Percentiles rank a stretch among this genome's conserved stretches.
Conservation (phyloP, 78 protist species). For the Monosiga brevicollis region DNA sequence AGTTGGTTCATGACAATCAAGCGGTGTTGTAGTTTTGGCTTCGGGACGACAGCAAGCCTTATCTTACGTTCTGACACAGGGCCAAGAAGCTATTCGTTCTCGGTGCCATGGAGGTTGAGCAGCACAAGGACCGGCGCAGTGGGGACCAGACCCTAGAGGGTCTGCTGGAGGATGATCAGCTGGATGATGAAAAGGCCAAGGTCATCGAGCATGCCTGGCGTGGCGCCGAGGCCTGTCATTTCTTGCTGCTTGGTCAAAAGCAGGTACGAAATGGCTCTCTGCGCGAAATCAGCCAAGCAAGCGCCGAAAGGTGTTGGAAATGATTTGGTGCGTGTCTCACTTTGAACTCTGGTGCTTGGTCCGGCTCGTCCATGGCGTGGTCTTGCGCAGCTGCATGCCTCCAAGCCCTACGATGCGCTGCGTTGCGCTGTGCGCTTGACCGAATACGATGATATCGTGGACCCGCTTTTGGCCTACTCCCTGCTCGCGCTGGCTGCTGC, state of each 20-base stretch:
- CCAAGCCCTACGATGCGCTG: slow-evolving; percentile 5
- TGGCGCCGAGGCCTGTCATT: slow-evolving; percentile 70
- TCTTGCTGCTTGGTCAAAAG: slow-evolving; percentile 35
- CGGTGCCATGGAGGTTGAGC: slow-evolving; percentile 65
- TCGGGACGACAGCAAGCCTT: too few relatives aligned
- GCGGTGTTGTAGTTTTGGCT: too few relatives aligned
- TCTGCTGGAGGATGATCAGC: slow-evolving; percentile 1
- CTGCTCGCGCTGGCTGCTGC: slow-evolving; percentile 58
- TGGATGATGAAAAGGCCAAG: not conserved
- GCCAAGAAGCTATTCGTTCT: slow-evolving; percentile 60
- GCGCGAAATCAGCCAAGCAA: too few relatives aligned
- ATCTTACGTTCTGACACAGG: too few relatives aligned
- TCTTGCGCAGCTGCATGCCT: not conserved
- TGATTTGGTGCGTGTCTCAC: not conserved
- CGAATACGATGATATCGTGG: slow-evolving; percentile 51
- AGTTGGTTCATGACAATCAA: too few relatives aligned
- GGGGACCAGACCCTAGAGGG: slow-evolving; percentile 19
- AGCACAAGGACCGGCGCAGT: not conserved
- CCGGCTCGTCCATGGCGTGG: not conserved
- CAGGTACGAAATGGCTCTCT: slow-evolving; percentile 16
- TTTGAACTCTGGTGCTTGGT: not conserved
- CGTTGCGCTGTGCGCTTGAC: slow-evolving; percentile 29
- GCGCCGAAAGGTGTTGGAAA: too few relatives aligned
- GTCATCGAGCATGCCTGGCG: slow-evolving; percentile 32
- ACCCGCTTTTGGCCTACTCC: slow-evolving; percentile 9